phyloP scores from a whole-genome alignment of 106 monocot species.

The Dioscorea dumetorum region DNA sequence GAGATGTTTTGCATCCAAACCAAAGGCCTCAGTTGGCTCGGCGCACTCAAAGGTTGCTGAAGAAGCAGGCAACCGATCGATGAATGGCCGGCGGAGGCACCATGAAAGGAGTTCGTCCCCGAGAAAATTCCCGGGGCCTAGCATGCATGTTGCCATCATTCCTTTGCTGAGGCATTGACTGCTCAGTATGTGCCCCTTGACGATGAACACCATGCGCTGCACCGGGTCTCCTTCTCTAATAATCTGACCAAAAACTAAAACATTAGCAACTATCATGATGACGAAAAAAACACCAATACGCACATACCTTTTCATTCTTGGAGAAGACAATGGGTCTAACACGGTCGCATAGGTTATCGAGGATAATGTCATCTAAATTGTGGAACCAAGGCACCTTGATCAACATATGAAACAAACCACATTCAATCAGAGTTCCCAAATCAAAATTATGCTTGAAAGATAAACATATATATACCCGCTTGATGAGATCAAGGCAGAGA shows the following conservation, averaged over 20 bases:
- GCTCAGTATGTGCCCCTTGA: constrained; percentile 54
- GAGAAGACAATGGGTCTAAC: constrained; percentile 66
- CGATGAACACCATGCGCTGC: constrained; percentile 70
- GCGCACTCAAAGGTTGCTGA: constrained; percentile 57
- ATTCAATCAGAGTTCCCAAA: neutral
- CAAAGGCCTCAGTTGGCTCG: constrained; percentile 64
- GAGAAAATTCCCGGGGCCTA: constrained; percentile 66
- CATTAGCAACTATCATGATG: neutral
- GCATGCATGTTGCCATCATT: constrained; percentile 45
- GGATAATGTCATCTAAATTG: constrained; percentile 76
- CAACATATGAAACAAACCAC: constrained; percentile 1
- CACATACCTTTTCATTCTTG: constrained; percentile 67
- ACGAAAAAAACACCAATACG: neutral
- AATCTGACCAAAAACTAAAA: constrained; percentile 28
- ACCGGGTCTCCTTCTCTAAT: constrained; percentile 91
- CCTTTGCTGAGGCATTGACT: constrained; percentile 60
- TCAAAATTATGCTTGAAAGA: neutral
- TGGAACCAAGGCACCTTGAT: constrained; percentile 83
- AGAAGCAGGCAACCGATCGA: constrained; percentile 66
- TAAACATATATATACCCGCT: constrained; percentile 26
- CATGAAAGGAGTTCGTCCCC: constrained; percentile 94
- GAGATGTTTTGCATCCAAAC: constrained; percentile 53
- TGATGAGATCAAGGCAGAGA: constrained; percentile 81
- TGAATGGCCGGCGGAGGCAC: constrained; percentile 84
- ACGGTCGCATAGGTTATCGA: constrained; percentile 88